Conservation (phyloP, 129 eudicot genomes). For the Lactuca sativa region DNA sequence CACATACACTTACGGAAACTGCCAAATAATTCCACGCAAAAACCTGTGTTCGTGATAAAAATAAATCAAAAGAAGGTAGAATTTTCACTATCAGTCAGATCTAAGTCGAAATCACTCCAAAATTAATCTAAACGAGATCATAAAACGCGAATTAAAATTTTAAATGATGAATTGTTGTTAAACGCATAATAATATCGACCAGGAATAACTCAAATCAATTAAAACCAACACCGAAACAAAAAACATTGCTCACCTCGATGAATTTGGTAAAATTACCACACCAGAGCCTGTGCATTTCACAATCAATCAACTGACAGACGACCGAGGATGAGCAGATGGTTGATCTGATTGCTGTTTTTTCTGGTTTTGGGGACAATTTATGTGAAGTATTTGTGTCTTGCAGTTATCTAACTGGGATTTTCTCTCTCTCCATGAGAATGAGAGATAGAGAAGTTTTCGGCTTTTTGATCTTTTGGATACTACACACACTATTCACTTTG, state of each 20-base stretch:
- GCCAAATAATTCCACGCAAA: conserved; percentile 27
- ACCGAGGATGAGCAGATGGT: conserved; percentile 14
- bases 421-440: conserved; percentile 11
- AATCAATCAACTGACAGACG: conserved; percentile 26
- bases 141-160: background rate
- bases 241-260: conserved; percentile 20
- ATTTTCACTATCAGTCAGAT: conserved; percentile 23
- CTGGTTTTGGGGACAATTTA: conserved; percentile 7
- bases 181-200: conserved; percentile 4
- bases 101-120: conserved; percentile 22
- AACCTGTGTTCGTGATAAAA: conserved; percentile 41
- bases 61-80: conserved; percentile 1
- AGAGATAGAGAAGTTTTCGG: conserved; percentile 20
- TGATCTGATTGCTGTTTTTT: conserved; percentile 27
- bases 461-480: conserved; percentile 32
- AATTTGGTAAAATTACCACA: background rate
- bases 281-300: conserved; percentile 26
- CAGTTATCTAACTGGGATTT: conserved; percentile 22
- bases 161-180: background rate
- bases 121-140: background rate
- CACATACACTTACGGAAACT: conserved; percentile 18
- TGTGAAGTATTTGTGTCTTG: background rate
- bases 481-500: conserved; percentile 22
- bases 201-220: background rate
- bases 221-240: background rate